Conservation (phyloP, 345 rosid species). For the Eucalyptus brandiana region DNA sequence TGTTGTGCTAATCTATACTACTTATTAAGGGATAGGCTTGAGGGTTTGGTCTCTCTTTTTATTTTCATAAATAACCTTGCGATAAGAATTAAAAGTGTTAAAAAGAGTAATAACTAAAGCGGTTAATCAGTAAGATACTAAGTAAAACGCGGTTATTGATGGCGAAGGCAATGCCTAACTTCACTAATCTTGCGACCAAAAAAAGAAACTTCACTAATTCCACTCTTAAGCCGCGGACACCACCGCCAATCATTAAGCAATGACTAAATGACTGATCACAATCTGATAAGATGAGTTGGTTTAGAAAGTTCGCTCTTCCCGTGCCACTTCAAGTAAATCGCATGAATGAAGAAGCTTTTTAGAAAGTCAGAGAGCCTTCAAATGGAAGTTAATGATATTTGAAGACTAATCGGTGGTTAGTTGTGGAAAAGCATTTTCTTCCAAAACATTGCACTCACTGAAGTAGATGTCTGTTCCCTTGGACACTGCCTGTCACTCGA, state of each 20-base stretch:
- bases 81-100: no score
- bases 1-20: no score
- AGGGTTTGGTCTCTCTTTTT: no score
- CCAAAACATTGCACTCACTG: not conserved
- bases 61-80: no score
- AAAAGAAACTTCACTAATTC: not conserved
- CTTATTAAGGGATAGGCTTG: no score
- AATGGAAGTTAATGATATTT: not conserved
- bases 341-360: not conserved
- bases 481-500: not conserved
- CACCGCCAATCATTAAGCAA: not conserved
- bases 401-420: not conserved
- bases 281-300: not conserved
- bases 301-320: not conserved
- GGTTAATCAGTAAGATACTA: no score
- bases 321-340: not conserved
- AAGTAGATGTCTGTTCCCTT: not conserved
- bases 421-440: not conserved
- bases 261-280: not conserved
- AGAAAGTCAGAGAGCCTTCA: not conserved
- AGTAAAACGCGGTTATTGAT: no score
- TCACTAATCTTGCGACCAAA: not conserved
- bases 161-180: not conserved
- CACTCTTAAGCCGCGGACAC: not conserved
- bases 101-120: no score